A percentile compares a stretch with the other conserved stretches of the same genome.
These are phyloP conservation scores for Wickerhamiella infanticola DNA, from an alignment of 1,139 yeast genomes.

Conservation along the genomic window DNA sequence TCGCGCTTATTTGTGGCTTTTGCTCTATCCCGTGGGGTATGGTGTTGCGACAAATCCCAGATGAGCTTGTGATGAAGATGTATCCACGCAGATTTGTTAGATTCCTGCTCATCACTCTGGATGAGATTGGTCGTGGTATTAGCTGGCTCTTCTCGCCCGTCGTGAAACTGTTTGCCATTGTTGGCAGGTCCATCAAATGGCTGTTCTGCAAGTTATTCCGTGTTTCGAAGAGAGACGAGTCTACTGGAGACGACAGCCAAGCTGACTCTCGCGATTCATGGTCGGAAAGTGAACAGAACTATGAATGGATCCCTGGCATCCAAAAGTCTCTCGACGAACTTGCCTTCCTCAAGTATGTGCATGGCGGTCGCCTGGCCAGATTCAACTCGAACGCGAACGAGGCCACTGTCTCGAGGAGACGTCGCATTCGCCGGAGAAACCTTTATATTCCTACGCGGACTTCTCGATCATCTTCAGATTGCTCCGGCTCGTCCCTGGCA, in stretches of 20 bases:
- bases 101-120: conserved; percentile 28
- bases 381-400: conserved; percentile 17
- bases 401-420: neutral
- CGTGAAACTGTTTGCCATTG: neutral
- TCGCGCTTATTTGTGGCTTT: conserved; percentile 73
- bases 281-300: conserved; percentile 10
- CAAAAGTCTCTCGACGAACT: conserved; percentile 28
- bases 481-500: conserved; percentile 20
- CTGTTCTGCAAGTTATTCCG: conserved; percentile 13
- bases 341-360: conserved; percentile 23
- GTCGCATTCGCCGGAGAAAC: neutral
- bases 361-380: conserved; percentile 28
- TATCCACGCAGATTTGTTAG: conserved; percentile 55
- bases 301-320: conserved; percentile 29
- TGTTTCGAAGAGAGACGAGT: conserved; percentile 15
- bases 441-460: neutral
- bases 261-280: neutral
- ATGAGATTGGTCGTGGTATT: conserved; percentile 9
- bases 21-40: conserved; percentile 69
- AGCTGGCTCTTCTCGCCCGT: conserved; percentile 26
- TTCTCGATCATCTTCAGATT: conserved; percentile 6
- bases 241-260: conserved; percentile 8
- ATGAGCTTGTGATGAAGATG: conserved; percentile 48
- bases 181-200: conserved; percentile 12
- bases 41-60: conserved; percentile 67